Evolutionary conservation across 1,284 basidiomycete genomes (phyloP), one percentile per base, ranked within the genome.

Genomic region (Kwoniella shivajii): DNA sequence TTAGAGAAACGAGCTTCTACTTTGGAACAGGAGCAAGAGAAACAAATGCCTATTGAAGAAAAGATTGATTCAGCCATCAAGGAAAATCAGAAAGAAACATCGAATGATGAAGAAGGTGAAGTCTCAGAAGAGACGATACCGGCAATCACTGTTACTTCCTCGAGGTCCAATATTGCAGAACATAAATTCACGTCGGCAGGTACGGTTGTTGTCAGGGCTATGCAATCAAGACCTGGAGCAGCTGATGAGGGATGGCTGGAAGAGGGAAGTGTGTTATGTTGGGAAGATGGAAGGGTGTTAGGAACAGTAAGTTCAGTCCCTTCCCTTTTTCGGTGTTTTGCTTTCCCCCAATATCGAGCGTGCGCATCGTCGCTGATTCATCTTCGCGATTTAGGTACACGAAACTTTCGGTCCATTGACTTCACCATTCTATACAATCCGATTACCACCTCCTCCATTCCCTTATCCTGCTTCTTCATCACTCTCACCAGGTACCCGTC

Each of bases 381-480:
- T 18, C 37, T 24, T 3, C 9, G 14, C 18, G 9, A 2, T 46
- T 0, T 55, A 80, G 79, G 76, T 84, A 4, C 79, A 79, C 34
- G 83, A 84, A 58, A 83, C 82, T 0, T 84, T 84, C 56, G 83
- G 83, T 5, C 81, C 82, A 0, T 76, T 83, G 13, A 77, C 79
- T 13, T 75, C 78, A 20, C 83, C 83, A 0, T 80, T 83, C 71
- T 84, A 84, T 65, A 64, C 65, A 7, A 56, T 77, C 42, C 72
- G 73, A 11, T 68, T 76, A 5, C 76, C 75, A 0, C 76, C 75
- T 6, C 75, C 76, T 22, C 76, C 75, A 5, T 71, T 68, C 63
- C 69, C 73, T 3, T 68, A 74, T 52, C 75, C 76, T 6, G 20
- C 63, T 2, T 43, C 54, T 20, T 50, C 50, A 16, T 59, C 64